Base-by-base conservation (phyloP, 345 rosid species). In the Rhizophora mangle region DNA sequence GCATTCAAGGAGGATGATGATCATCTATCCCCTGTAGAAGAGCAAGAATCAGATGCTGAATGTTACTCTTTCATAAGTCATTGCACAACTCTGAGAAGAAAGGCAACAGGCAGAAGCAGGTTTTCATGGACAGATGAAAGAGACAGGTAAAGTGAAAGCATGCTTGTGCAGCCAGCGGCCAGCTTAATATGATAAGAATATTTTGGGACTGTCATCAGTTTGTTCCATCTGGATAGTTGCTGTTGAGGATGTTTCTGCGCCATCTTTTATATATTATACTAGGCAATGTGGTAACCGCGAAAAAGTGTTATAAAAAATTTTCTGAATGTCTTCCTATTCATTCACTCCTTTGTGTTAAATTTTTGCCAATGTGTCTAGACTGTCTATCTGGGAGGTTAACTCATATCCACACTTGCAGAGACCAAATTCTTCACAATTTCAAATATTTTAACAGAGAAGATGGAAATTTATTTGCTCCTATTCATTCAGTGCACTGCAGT, bases 81-180 rank as follows among this genome's bases (percentile, higher is more conserved):
- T 73, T 54, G 54, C 67, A 79, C 85, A 69, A 71, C 67, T 72
- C 69, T 83, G 30, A 85, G 86, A 81, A 78, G 74, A 73, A 80
- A 76, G 76, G 69, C 81, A 75, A 74, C 74, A 65, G 89, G 86
- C 43, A 78, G 70, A 47, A 83, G 71, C 70, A 88, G 93, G 76
- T 89, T 84, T 79, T 75, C 63, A 26, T 94, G 99, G 99, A 89
- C 96, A 57, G 99, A 91, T 80, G 90, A 81, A 79, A 84, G 86
- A 1, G 99, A 94, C 81, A 91, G 93, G 99, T 92, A 83, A 74
- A 70, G 24, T 56, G 36, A 67, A 22, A 68, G 32, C 46, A 63
- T 26, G 21, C 59, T 10, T n/a, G 11, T 66, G 4, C 15, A 20
- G n/a, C 31, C 43, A 19, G 4, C 15, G 15, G n/a, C 31, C 43